Evolutionary conservation across 352 stramenopile species (phyloP).

Genomic region (Phytophthora vignae): DNA sequence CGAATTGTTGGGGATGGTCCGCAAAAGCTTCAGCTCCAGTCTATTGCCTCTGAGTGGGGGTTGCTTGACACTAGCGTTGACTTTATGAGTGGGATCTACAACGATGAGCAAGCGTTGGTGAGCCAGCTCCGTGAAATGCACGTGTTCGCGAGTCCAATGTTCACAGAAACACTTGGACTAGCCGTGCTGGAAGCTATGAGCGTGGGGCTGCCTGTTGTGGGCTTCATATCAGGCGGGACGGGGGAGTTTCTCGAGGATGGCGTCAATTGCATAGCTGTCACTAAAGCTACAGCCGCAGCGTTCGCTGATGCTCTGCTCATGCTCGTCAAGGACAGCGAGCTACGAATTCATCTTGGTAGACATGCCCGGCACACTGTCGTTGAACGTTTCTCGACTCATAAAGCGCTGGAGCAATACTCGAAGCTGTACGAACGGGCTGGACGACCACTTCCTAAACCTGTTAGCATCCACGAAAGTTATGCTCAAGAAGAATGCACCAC

Average conservation of each 20-base stretch:
- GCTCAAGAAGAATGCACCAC: not conserved
- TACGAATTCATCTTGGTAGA: conserved; percentile 35
- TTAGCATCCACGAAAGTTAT: not conserved
- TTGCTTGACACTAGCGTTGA: conserved; percentile 40
- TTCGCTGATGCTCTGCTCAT: conserved; percentile 43
- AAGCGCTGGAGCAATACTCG: conserved; percentile 40
- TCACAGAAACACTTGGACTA: conserved; percentile 62
- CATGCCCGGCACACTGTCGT: conserved; percentile 50
- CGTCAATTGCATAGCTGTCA: conserved; percentile 52
- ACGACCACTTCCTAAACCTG: not conserved
- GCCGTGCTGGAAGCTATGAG: conserved; percentile 71
- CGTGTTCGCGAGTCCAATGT: conserved; percentile 51
- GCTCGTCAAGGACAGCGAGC: conserved; percentile 30
- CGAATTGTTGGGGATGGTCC: conserved; percentile 50
- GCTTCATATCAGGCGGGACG: conserved; percentile 53
- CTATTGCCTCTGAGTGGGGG: conserved; percentile 40
- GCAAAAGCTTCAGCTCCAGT: conserved; percentile 37
- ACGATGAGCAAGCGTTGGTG: conserved; percentile 44
- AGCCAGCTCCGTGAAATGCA: conserved; percentile 46
- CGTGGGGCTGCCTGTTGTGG: conserved; percentile 55
- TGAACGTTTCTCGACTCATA: conserved; percentile 40
- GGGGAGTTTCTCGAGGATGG: conserved; percentile 56
- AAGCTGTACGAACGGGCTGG: conserved; percentile 51
- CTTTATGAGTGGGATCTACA: conserved; percentile 60
- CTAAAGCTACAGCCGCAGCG: conserved; percentile 34